Percentiles rank a stretch among this genome's conserved stretches.
These are phyloP conservation scores for Agroathelia rolfsii DNA, from an alignment of 1,284 basidiomycete genomes.

Conservation along the genomic window DNA sequence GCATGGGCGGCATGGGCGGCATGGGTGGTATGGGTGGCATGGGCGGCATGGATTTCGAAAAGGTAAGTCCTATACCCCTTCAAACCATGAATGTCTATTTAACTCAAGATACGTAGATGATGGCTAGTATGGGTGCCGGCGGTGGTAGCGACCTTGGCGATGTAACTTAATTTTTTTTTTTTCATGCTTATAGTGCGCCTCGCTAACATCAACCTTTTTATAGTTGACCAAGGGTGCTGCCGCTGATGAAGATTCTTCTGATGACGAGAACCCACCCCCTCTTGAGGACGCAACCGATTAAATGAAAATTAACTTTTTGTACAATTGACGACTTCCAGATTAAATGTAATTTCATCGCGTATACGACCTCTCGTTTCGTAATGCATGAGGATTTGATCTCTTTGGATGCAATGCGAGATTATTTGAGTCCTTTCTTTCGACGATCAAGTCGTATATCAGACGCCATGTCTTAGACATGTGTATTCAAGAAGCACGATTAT, in stretches of 20 bases:
- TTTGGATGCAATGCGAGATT: no score
- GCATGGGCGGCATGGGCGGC: constrained; percentile 36
- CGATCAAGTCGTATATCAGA: no score
- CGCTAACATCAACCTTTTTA: constrained; percentile 21
- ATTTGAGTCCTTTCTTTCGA: no score
- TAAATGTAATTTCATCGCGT: no score
- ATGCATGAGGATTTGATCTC: no score
- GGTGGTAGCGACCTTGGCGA: constrained; percentile 23
- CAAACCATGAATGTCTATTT: constrained; percentile 1
- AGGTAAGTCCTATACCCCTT: constrained; percentile 29
- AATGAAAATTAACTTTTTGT: no score
- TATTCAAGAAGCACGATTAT: no score
- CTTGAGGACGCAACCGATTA: constrained; percentile 49
- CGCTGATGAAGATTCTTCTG: constrained; percentile 38
- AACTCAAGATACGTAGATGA: constrained; percentile 37
- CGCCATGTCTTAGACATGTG: no score
- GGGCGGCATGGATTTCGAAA: constrained; percentile 46
- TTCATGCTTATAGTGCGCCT: constrained; percentile 26
- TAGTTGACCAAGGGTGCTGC: constrained; percentile 26
- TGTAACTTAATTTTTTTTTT: no score
- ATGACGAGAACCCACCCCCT: constrained; percentile 66
- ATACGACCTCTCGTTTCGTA: no score
- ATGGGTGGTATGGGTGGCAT: constrained; percentile 33
- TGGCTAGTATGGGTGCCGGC: constrained; percentile 47
- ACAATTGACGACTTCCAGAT: no score